These are phyloP conservation scores for Ganoderma resinaceum DNA, from an alignment of 1,284 basidiomycete genomes.

Conservation along the genomic window DNA sequence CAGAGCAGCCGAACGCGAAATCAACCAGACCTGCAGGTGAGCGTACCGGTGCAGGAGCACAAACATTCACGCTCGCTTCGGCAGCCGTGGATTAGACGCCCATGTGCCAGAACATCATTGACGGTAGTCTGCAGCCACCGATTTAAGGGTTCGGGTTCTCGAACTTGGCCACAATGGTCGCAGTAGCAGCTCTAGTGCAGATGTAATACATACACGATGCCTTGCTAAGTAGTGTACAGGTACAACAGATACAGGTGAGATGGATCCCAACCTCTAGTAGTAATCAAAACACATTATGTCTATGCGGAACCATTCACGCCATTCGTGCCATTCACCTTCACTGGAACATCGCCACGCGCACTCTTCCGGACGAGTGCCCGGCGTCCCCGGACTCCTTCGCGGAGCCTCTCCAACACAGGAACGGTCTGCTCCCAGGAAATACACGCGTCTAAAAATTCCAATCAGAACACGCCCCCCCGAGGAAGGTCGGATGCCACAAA, in stretches of 20 bases:
- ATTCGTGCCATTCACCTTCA: conserved; percentile 23
- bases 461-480: conserved; percentile 11
- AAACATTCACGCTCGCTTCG: neutral
- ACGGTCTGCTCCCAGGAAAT: conserved; percentile 90
- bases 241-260: neutral
- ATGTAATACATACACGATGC: neutral
- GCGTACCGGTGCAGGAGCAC: conserved; percentile 1
- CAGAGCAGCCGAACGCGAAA: conserved; percentile 13
- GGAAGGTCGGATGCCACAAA: neutral
- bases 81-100: neutral
- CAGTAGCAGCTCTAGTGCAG: neutral
- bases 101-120: neutral
- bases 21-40: conserved; percentile 24
- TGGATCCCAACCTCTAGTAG: neutral
- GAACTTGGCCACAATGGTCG: neutral
- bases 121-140: neutral
- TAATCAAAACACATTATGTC: conserved; percentile 5
- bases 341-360: conserved; percentile 34
- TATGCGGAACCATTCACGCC: conserved; percentile 15
- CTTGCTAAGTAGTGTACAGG: neutral
- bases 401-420: conserved; percentile 79
- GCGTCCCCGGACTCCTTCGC: conserved; percentile 82
- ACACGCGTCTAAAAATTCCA: conserved; percentile 69
- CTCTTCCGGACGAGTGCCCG: conserved; percentile 56
- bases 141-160: neutral